These are phyloP conservation scores for Mycena rebaudengoi DNA, from an alignment of 768 basidiomycete species.

Conservation along the genomic window DNA sequence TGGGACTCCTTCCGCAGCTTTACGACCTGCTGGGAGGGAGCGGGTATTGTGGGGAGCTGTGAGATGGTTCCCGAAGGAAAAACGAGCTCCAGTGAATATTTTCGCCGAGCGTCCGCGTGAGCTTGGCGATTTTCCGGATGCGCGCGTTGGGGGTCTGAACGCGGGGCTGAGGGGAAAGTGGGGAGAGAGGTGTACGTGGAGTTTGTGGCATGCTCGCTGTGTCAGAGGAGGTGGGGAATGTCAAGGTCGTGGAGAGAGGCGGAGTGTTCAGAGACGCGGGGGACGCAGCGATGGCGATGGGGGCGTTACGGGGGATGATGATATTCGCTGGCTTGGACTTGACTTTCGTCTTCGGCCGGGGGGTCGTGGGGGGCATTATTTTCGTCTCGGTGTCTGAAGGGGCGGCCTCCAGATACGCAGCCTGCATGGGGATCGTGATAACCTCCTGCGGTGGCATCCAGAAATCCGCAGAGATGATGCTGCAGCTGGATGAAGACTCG, in stretches of 20 bases:
- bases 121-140: slow-evolving; percentile 57
- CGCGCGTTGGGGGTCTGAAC: slow-evolving; percentile 44
- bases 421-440: slow-evolving; percentile 2
- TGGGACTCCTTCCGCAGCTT: not conserved
- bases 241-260: not conserved
- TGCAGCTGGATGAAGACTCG: slow-evolving; percentile 20
- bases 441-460: slow-evolving; percentile 4
- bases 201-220: slow-evolving; percentile 15
- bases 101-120: slow-evolving; percentile 61
- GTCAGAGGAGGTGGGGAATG: not conserved
- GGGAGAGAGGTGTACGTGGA: slow-evolving; percentile 23
- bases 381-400: slow-evolving; percentile 8
- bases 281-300: slow-evolving; percentile 25
- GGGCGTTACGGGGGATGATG: slow-evolving; percentile 27
- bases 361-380: slow-evolving; percentile 8
- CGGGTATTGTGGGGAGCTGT: not conserved
- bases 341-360: slow-evolving; percentile 13
- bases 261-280: slow-evolving; percentile 18
- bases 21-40: not conserved
- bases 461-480: slow-evolving; percentile 17
- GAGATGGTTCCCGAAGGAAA: slow-evolving; percentile 28
- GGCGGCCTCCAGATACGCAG: not conserved
- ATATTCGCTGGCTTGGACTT: slow-evolving; percentile 27
- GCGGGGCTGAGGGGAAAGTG: slow-evolving; percentile 33
- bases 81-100: slow-evolving; percentile 59